Evolutionary conservation across 176 grass and related monocot species (phyloP), one percentile per base, ranked within the genome.

Genomic region (Microstegium vimineum): DNA sequence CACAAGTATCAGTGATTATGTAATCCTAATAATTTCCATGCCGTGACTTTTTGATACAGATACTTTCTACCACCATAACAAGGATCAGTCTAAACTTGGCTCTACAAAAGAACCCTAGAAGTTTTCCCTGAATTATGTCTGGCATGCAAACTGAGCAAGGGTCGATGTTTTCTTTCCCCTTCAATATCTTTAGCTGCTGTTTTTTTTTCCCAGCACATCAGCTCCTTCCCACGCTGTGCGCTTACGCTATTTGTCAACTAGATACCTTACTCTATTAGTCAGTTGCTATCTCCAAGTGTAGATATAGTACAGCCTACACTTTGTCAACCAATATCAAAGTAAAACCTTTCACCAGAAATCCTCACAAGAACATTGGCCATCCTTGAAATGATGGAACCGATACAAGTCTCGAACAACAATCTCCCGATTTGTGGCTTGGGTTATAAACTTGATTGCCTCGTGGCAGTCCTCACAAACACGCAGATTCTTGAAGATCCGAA

Each of bases 401-500:
- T 91, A 82, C 74, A 87, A 64, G 76, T 91, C 83, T 75, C 79
- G 62, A 69, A 89, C 70, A 75, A 94, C 46, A 46, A 89, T 83
- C 40, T 86, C 81, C 25, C 77, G 81, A 10, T 73, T 40, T 18
- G 69, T 68, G 10, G 75, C 82, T 74, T 8, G 60, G 67, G 73
- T 87, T 66, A 82, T 65, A 37, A 79, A 82, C 69, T 86, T 88
- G 75, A 93, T 88, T 72, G 78, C 69, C 34, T 93, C 85, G 28
- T 90, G 88, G 59, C 88, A 93, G 33, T 90, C 91, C 36, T 51
- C 63, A 10, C 88, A 90, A 61, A 93, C 79, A 60, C 74, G 85
- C 14, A 90, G 74, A 76, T 90, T 88, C 83, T 90, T 93, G 75
- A 90, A 90, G 56, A 94, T 78, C 38, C 78, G 84, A 66, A 94